These are phyloP conservation scores for Lophiostoma macrostomum DNA, from an alignment of 495 filamentous ascomycete species.

Conservation along the genomic window DNA sequence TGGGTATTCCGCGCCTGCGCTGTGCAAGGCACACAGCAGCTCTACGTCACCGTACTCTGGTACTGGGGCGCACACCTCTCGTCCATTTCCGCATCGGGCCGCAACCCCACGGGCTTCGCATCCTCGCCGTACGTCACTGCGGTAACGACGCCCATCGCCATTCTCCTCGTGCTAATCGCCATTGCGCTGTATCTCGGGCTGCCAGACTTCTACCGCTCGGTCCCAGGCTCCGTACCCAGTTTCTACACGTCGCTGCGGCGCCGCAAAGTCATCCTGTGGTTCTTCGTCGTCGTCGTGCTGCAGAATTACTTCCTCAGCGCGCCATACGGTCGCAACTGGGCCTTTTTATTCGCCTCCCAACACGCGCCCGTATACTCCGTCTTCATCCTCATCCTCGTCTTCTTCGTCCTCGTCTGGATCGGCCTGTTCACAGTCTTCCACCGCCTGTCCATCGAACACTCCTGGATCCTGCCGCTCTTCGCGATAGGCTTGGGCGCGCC, in stretches of 20 bases:
- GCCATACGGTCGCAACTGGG: slow-evolving; percentile 62
- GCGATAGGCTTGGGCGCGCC: slow-evolving; percentile 62
- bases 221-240: slow-evolving; percentile 63
- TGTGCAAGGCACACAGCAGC: slow-evolving; percentile 62
- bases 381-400: slow-evolving; percentile 52
- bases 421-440: slow-evolving; percentile 49
- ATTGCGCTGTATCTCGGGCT: slow-evolving; percentile 54
- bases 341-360: slow-evolving; percentile 55
- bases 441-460: slow-evolving; percentile 52
- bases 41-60: slow-evolving; percentile 64
- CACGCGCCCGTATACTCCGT: slow-evolving; percentile 54
- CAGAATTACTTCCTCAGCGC: slow-evolving; percentile 67
- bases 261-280: slow-evolving; percentile 60
- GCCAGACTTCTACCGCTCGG: slow-evolving; percentile 64
- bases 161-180: slow-evolving; percentile 53
- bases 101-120: slow-evolving; percentile 22
- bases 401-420: slow-evolving; percentile 60
- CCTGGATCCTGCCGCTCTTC: slow-evolving; percentile 65
- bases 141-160: slow-evolving; percentile 50
- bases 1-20: slow-evolving; percentile 65
- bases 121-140: slow-evolving; percentile 44
- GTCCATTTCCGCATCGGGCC: slow-evolving; percentile 13
- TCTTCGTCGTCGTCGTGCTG: slow-evolving; percentile 59
- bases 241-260: slow-evolving; percentile 56
- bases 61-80: slow-evolving; percentile 53